Conservation (phyloP, 169 alveolate species). For the Plasmodium sp. region DNA sequence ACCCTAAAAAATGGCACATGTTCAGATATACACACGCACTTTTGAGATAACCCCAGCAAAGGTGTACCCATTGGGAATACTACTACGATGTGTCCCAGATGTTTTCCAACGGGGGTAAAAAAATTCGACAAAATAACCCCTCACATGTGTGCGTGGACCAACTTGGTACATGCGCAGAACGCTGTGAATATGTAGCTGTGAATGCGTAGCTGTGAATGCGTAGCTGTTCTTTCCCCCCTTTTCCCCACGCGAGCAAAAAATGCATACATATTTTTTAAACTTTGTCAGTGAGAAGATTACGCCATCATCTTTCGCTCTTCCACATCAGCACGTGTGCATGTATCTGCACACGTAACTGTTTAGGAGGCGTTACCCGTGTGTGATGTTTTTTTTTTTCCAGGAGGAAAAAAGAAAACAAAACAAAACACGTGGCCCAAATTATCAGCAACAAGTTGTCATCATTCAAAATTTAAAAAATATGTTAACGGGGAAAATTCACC, state of each 20-base stretch:
- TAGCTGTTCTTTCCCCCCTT: neutral
- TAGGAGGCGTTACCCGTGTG: neutral
- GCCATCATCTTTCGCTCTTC: constrained; percentile 55
- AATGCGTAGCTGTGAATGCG: neutral
- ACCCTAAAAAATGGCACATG: neutral
- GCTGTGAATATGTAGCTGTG: neutral
- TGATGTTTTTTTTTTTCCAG: constrained; percentile 5
- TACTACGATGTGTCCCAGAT: neutral
- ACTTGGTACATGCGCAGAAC: neutral
- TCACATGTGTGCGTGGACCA: neutral
- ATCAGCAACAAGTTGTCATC: constrained; percentile 59
- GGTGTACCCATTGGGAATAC: neutral
- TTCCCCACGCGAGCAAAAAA: neutral
- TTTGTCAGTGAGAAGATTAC: constrained; percentile 78
- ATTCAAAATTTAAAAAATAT: constrained; percentile 74
- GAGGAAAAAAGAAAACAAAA: constrained; percentile 14
- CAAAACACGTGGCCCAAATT: constrained; percentile 39
- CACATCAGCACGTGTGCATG: neutral
- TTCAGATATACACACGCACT: neutral
- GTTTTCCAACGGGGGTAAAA: neutral
- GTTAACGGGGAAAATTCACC: neutral
- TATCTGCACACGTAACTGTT: neutral
- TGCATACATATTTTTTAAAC: constrained; percentile 50
- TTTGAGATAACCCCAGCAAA: neutral
- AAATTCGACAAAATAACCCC: neutral